A percentile compares a stretch with the other conserved stretches of the same genome.
phyloP scores from a whole-genome alignment of 768 basidiomycete species.

The Strobilomyces echinocephalus region DNA sequence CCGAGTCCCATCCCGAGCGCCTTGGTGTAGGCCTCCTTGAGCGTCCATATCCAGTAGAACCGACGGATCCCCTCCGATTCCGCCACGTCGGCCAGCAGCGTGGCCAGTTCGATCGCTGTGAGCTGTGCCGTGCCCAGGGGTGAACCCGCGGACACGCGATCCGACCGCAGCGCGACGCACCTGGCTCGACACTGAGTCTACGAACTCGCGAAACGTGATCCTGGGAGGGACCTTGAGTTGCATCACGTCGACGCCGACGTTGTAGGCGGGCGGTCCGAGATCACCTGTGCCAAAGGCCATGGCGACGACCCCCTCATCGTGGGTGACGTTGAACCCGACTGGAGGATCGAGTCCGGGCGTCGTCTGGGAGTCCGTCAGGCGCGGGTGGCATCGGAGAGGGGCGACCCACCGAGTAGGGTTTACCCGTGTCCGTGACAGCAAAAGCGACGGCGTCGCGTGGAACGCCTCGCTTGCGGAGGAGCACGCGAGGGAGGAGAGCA shows the following conservation, averaged over 20 bases:
- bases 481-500: conserved; percentile 61
- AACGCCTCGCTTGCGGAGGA: conserved; percentile 57
- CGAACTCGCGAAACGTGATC: conserved; percentile 54
- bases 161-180: conserved; percentile 31
- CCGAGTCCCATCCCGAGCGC: conserved; percentile 79
- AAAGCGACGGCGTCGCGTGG: conserved; percentile 46
- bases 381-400: neutral
- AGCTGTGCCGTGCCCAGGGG: conserved; percentile 29
- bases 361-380: conserved; percentile 33
- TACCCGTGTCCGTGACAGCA: conserved; percentile 55
- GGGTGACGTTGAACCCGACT: conserved; percentile 76
- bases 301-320: conserved; percentile 69
- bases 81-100: conserved; percentile 36
- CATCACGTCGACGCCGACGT: conserved; percentile 79
- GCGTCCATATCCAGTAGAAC: conserved; percentile 84
- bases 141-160: conserved; percentile 9
- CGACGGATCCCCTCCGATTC: conserved; percentile 49
- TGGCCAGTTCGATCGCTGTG: conserved; percentile 34
- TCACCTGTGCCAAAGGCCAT: conserved; percentile 50
- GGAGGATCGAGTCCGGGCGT: conserved; percentile 44
- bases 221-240: conserved; percentile 59
- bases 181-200: conserved; percentile 61
- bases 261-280: conserved; percentile 52
- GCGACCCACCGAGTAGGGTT: conserved; percentile 67
- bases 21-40: conserved; percentile 91